phyloP scores from a whole-genome alignment of 805 yeast species.

The Saturnispora mendoncae region DNA sequence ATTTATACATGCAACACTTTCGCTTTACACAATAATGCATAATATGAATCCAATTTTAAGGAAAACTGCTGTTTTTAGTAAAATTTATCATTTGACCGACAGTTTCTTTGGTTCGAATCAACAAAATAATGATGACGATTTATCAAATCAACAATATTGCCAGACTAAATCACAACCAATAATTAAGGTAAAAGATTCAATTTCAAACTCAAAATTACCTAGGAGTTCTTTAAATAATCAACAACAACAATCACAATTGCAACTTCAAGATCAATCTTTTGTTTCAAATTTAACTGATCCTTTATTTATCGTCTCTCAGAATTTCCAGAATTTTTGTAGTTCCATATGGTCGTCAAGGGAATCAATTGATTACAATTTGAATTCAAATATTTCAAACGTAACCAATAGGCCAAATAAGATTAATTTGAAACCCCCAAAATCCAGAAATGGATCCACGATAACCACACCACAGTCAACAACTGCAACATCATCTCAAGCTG shows the following conservation, averaged over 20 bases:
- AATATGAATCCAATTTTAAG: constrained; percentile 23
- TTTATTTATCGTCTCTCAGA: constrained; percentile 30
- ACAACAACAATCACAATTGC: constrained; percentile 2
- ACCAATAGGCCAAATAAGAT: background rate
- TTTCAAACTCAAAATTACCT: background rate
- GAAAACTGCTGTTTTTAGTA: constrained; percentile 11
- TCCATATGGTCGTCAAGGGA: constrained; percentile 23
- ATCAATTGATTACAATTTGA: constrained; percentile 9
- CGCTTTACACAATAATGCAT: constrained; percentile 25
- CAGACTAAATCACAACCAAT: background rate
- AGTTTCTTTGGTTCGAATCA: background rate
- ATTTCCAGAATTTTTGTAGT: constrained; percentile 32
- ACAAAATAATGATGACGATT: background rate
- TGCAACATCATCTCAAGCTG: no score
- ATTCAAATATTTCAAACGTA: constrained; percentile 1
- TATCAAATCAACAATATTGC: background rate
- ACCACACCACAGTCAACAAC: background rate
- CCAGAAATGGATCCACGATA: no score
- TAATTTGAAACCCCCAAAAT: no score
- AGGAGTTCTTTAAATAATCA: background rate
- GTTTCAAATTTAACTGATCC: constrained; percentile 31
- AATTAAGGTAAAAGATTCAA: background rate
- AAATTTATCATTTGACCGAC: constrained; percentile 8
- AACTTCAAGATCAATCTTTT: constrained; percentile 4
- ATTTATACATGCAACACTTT: constrained; percentile 23